Evolutionary conservation across 2,329 filamentous ascomycete genomes (phyloP).

Genomic region (Neofusicoccum cordaticola): DNA sequence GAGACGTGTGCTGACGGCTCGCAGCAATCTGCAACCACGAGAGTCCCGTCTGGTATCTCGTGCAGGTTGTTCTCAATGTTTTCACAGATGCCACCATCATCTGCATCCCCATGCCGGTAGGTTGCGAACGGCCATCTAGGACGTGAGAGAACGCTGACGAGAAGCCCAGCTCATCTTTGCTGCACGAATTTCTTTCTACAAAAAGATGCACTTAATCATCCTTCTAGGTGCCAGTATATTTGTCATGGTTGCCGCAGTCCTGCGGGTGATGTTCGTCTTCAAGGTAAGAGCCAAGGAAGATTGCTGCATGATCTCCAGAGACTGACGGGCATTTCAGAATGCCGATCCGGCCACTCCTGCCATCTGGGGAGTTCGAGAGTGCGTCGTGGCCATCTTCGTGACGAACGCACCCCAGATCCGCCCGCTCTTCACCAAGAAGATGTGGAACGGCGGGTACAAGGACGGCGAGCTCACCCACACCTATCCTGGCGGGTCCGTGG

Average conservation of each 20-base stretch:
- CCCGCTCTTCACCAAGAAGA: constrained; percentile 1
- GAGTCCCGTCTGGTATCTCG: neutral
- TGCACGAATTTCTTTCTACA: neutral
- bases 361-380: constrained; percentile 5
- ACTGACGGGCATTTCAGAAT: neutral
- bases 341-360: neutral
- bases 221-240: neutral
- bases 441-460: neutral
- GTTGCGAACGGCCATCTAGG: neutral
- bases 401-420: neutral
- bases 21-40: neutral
- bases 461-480: neutral
- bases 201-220: neutral
- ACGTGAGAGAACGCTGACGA: too few relatives aligned
- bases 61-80: neutral
- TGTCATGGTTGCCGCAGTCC: neutral
- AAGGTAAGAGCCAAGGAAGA: neutral
- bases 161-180: neutral
- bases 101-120: neutral
- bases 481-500: neutral
- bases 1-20: too few relatives aligned
- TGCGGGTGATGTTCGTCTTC: constrained; percentile 9
- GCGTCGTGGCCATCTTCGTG: constrained; percentile 4
- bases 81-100: neutral
- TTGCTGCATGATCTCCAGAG: too few relatives aligned